Percentiles rank a stretch among this genome's conserved stretches.
These are phyloP conservation scores for Recurvomyces mirabilis DNA, from an alignment of 495 filamentous ascomycete genomes.

Conservation along the genomic window DNA sequence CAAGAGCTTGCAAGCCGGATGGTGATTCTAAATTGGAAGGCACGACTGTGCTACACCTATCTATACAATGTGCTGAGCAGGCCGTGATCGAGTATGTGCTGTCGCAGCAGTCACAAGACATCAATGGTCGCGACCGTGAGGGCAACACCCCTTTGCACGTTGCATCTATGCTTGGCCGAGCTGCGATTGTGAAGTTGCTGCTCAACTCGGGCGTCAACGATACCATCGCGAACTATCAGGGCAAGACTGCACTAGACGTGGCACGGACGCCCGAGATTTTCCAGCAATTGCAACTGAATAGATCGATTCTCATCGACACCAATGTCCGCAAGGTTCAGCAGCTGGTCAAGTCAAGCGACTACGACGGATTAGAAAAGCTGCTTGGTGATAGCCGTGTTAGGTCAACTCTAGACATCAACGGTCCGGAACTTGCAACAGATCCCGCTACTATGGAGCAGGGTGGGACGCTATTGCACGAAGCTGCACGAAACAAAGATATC, in stretches of 20 bases:
- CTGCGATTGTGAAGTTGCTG: constrained; percentile 66
- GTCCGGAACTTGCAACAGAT: constrained; percentile 75
- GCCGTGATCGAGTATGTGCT: constrained; percentile 94
- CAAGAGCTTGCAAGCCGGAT: constrained; percentile 58
- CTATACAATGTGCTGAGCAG: constrained; percentile 91
- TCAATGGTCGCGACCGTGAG: constrained; percentile 83
- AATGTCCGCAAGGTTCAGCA: constrained; percentile 74
- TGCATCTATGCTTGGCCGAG: constrained; percentile 70
- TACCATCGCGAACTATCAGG: constrained; percentile 76
- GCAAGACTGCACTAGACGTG: constrained; percentile 77
- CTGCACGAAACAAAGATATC: constrained; percentile 72
- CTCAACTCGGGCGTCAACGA: constrained; percentile 76
- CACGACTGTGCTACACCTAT: constrained; percentile 76
- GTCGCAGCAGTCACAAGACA: constrained; percentile 59
- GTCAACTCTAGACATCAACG: constrained; percentile 79
- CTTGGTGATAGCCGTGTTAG: constrained; percentile 76
- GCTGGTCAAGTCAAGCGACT: constrained; percentile 58
- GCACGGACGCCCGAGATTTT: constrained; percentile 88
- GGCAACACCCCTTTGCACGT: constrained; percentile 90
- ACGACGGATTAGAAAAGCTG: constrained; percentile 64
- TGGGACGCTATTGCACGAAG: constrained; percentile 87
- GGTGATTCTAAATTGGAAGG: constrained; percentile 47
- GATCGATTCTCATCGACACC: constrained; percentile 78
- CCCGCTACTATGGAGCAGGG: constrained; percentile 59
- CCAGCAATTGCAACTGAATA: constrained; percentile 83